Conservation (phyloP, 2,329 filamentous ascomycete genomes). For the Amauroascus verrucosus region DNA sequence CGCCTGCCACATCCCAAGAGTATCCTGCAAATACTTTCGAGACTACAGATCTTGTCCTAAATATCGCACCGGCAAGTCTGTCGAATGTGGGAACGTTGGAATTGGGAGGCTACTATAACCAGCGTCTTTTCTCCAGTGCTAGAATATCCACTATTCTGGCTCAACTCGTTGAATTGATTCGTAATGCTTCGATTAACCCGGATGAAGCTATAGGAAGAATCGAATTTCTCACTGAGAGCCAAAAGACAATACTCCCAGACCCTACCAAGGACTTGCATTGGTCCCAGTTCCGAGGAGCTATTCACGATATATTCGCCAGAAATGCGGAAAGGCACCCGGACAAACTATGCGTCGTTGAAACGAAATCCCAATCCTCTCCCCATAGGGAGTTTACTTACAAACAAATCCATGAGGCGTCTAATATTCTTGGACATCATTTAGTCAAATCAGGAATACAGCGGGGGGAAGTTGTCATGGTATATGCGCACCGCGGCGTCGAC, state of each 20-base stretch:
- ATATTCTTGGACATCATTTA: constrained; percentile 69
- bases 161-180: constrained; percentile 35
- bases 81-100: constrained; percentile 20
- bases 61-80: constrained; percentile 24
- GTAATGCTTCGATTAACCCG: constrained; percentile 32
- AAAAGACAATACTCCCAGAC: constrained; percentile 27
- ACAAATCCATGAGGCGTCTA: constrained; percentile 78
- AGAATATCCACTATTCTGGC: constrained; percentile 36
- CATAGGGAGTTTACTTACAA: constrained; percentile 66
- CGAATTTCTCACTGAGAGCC: constrained; percentile 27
- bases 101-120: constrained; percentile 36
- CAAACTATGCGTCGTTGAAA: constrained; percentile 58
- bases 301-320: constrained; percentile 18
- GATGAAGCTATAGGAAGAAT: constrained; percentile 35
- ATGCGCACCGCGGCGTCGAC: constrained; percentile 71
- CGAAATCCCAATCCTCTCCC: constrained; percentile 42
- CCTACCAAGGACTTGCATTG: constrained; percentile 37
- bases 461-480: constrained; percentile 91
- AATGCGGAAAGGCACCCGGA: constrained; percentile 57
- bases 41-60: constrained; percentile 35
- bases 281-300: constrained; percentile 35
- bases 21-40: constrained; percentile 37
- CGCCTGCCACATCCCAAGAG: constrained; percentile 33
- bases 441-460: constrained; percentile 59
- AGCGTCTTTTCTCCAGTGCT: constrained; percentile 38